Base-by-base conservation (phyloP, 768 basidiomycete species). In the Leccinum boreale region DNA sequence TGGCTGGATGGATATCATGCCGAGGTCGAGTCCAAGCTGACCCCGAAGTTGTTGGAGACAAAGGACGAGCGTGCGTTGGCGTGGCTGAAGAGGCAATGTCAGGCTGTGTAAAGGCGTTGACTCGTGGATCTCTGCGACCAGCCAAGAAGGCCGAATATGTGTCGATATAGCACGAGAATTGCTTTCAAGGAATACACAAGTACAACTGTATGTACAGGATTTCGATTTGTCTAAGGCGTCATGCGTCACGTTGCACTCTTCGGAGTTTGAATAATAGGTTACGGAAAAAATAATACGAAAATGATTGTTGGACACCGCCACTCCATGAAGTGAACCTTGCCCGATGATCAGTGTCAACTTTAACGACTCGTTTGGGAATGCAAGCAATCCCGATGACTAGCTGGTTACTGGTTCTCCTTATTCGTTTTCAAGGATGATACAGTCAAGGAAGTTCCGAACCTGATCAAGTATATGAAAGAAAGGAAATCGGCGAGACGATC, bases 1-100 rank as follows among this genome's bases (percentile, higher is more conserved):
- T 98, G 96, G 96, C 59, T 98, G 59, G 85, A 98, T 65, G 76
- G 69, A 2, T 98, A 99, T 67, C 92, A 99, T 71, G 77, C 75
- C 5, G 89, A 94, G 71, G 80, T 87, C 0, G 76, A 51, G 52
- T 33, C 54, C 52, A 33, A 93, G 71, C 80, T 87, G 2, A 77
- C 79, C 67, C 80, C 81, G 19, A 44, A 44, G 56, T 70, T 90
- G 57, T 75, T 99, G 45, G 58, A 63, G 21, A 62, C 60, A 15
- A 66, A 67, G 80, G 68, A 69, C n/a, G 62, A 23, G 19, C 68
- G 65, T 42, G 68, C 69, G 44, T 23, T 65, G 48, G 65, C 57
- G 12, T 69, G 68, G 68, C 60, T 69, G 29, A 57, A 56, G 62
- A 60, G 49, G 45, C 52, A 58, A 33, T 69, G 68, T 52, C 57